Evolutionary conservation across 2,329 filamentous ascomycete species (phyloP), one percentile per base, ranked within the genome.

Genomic region (Zymoseptoria ardabiliae): DNA sequence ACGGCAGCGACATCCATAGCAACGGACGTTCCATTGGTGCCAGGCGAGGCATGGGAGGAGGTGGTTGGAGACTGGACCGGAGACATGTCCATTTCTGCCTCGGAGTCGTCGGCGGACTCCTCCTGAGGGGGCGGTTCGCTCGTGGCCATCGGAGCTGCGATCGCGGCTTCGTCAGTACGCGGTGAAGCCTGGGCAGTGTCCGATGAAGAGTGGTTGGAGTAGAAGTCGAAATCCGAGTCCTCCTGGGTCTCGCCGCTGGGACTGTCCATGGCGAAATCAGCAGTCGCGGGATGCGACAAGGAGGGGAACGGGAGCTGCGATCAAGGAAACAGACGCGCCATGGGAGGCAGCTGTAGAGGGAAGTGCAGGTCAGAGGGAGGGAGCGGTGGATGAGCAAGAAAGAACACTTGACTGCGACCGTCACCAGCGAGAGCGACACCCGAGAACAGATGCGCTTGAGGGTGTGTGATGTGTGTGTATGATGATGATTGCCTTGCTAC

Each of bases 61-160:
- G 63, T 21, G 61, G 28, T 13, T 63, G 56, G 35, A 65, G 63
- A 60, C 63, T 68, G 25, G 64, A 58, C 35, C 13, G 61, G 57
- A n/a, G 69, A 70, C 17, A 70, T 50, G 19, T 70, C 68, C 69
- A 71, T 71, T 23, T 67, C 69, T 13, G 62, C 64, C 7, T 66
- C 68, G 8, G 61, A 59, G 30, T 69, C 65, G 45, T 61, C 61
- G 28, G 66, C 58, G 53, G 58, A 57, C 11, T 61, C 59, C 7
- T 35, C 51, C 17, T 56, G 50, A n/a, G 11, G 35, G 13, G n/a
- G 35, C 35, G 35, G 13, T 13, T 45, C 35, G 17, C 17, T 45
- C 13, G 17, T 3, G 13, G 35, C 35, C 35, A 45, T 45, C 50
- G 53, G 53, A 20, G 53, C 56, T 17, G 62, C 25, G 50, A 55